Percentiles rank a stretch among this genome's conserved stretches.
Evolutionary conservation across 768 basidiomycete species (phyloP).

Genomic region (Solioccasus polychromus): DNA sequence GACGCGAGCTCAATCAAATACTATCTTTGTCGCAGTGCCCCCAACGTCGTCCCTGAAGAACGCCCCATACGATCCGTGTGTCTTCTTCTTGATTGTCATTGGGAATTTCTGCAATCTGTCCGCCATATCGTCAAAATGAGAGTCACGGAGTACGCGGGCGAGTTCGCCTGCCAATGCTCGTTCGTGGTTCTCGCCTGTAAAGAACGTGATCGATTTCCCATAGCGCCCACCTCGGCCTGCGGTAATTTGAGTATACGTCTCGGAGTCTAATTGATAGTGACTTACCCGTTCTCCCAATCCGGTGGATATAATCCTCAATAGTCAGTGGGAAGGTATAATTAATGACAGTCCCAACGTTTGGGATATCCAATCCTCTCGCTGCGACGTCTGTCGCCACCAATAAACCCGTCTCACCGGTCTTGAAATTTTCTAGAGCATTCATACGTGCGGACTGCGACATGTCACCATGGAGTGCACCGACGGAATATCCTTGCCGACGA

Average conservation of each 20-base stretch:
- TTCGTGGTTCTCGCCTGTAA: conserved; percentile 90
- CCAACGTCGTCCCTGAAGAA: conserved; percentile 68
- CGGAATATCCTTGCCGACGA: conserved; percentile 67
- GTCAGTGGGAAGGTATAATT: conserved; percentile 99
- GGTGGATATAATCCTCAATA: conserved; percentile 90
- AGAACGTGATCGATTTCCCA: conserved; percentile 94
- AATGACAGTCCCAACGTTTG: conserved; percentile 89
- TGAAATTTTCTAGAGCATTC: conserved; percentile 84
- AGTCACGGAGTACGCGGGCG: conserved; percentile 85
- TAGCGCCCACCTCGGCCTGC: conserved; percentile 84
- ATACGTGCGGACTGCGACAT: conserved; percentile 82
- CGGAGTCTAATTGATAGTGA: not conserved
- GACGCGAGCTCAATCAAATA: conserved; percentile 55
- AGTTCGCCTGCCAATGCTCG: conserved; percentile 87
- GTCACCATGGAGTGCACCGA: conserved; percentile 87
- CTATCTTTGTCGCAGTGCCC: conserved; percentile 72
- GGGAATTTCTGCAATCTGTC: conserved; percentile 75
- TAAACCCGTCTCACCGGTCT: conserved; percentile 72
- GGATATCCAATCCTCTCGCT: conserved; percentile 95
- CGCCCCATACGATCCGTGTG: conserved; percentile 86
- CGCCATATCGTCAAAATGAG: conserved; percentile 73
- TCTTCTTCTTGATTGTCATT: conserved; percentile 96
- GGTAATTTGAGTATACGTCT: not conserved
- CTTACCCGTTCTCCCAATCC: conserved; percentile 83
- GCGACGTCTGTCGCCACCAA: conserved; percentile 98